Conservation (phyloP, 352 stramenopile genomes). For the Pythium insidiosum region DNA sequence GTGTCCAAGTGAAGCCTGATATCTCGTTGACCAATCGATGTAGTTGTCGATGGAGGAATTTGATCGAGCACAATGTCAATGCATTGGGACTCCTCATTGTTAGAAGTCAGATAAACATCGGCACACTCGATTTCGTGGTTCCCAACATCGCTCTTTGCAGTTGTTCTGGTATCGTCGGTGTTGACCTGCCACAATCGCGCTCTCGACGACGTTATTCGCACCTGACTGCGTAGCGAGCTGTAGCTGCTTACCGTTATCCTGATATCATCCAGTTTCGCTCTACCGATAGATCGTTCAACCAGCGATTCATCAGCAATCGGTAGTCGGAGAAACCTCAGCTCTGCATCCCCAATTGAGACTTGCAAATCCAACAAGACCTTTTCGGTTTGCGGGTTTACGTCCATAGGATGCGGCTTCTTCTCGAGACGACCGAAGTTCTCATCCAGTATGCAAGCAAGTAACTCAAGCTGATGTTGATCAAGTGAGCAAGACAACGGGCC, state of each 20-base stretch:
- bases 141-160: background rate
- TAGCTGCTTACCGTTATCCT: conserved; percentile 29
- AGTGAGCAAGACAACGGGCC: conserved; percentile 9
- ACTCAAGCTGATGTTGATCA: conserved; percentile 54
- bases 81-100: conserved; percentile 7
- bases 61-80: conserved; percentile 42
- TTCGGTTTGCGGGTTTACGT: conserved; percentile 28
- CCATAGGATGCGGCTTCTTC: background rate
- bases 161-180: background rate
- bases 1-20: conserved; percentile 53
- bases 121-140: conserved; percentile 22
- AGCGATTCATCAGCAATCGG: conserved; percentile 5
- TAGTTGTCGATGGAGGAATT: conserved; percentile 6
- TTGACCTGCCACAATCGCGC: conserved; percentile 37
- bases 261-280: conserved; percentile 30
- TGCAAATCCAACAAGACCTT: conserved; percentile 31
- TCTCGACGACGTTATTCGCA: conserved; percentile 25
- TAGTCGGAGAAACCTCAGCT: conserved; percentile 23
- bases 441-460: conserved; percentile 47
- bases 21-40: conserved; percentile 18
- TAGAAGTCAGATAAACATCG: conserved; percentile 20
- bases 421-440: conserved; percentile 44
- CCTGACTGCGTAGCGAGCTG: conserved; percentile 44
- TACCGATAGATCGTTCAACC: conserved; percentile 25
- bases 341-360: conserved; percentile 36